Evolutionary conservation across 2,329 filamentous ascomycete species (phyloP), one percentile per base, ranked within the genome.

Genomic region (Trichoderma aggressivum): DNA sequence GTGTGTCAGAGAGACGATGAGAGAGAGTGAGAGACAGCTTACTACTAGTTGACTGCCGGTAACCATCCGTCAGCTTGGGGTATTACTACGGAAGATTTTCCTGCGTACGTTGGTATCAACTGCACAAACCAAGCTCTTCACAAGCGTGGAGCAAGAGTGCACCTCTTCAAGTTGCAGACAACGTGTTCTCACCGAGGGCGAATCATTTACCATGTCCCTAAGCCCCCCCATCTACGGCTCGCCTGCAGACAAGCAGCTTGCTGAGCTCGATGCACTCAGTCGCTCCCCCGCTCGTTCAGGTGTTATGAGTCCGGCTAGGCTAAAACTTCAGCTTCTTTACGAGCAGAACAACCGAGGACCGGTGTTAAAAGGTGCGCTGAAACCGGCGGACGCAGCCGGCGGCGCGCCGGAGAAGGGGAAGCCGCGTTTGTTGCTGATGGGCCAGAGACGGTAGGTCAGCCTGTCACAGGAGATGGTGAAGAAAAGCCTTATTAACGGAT

Each of bases 381-480:
- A 85, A 73, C 79, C 81, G 62, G 79, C 80, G 18, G 85, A 86
- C 61, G 80, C 82, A n/a, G 79, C 81, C 10, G 79, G 83, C 14
- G 84, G 84, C 68, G 80, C 81, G 68, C 81, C 86, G 26, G 81
- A 84, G 32, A 90, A 90, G 77, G 86, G 86, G 82, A 97, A 96
- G 80, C 96, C 96, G 39, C 89, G 94, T 76, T 83, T 99, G 67
- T 84, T 99, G 70, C 85, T 99, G 74, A 98, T 99, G 96, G 96
- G 96, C 5, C 93, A 98, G 82, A 89, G 94, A 84, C 91, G 95
- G 96, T 97, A 84, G 76, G 79, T 63, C 14, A 43, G n/a, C 21
- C 21, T 56, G 39, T 24, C 34, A 18, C 12, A 12, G 11, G 14
- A 18, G 16, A 18, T 24, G 2, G 26, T 36, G 4, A 59, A 7